Conservation (phyloP, 1,284 basidiomycete genomes). For the Microstroma glucosiphilum region DNA sequence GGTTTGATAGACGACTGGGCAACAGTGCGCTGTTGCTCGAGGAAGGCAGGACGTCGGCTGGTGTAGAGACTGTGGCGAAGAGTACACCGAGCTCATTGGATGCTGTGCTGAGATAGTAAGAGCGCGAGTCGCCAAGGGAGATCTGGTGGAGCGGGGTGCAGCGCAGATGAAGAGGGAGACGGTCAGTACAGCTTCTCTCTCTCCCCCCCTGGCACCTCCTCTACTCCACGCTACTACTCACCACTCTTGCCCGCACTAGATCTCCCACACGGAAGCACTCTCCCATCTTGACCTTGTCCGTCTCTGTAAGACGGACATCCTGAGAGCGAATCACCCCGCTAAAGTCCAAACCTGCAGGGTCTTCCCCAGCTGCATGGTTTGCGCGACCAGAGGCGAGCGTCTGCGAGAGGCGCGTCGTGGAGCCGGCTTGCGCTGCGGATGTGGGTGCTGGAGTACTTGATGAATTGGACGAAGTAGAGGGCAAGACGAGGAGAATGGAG, state of each 20-base stretch:
- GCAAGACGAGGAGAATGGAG: conserved; percentile 81
- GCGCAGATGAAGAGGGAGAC: not conserved
- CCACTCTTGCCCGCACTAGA: conserved; percentile 84
- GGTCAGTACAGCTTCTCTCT: not conserved
- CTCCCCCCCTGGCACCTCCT: not conserved
- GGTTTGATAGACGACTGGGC: not conserved
- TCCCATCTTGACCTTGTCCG: conserved; percentile 83
- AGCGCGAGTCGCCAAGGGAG: conserved; percentile 52
- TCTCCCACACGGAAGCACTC: conserved; percentile 95
- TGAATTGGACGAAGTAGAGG: conserved; percentile 48
- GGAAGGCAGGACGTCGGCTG: conserved; percentile 2
- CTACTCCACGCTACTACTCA: conserved; percentile 55
- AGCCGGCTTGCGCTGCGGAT: not conserved
- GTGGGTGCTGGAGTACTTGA: conserved; percentile 21
- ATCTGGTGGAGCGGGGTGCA: conserved; percentile 28
- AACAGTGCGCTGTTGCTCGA: not conserved
- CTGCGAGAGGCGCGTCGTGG: conserved; percentile 5
- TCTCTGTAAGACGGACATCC: conserved; percentile 73
- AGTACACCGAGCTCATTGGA: conserved; percentile 82
- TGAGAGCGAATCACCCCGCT: conserved; percentile 82
- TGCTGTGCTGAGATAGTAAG: conserved; percentile 88
- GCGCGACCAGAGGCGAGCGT: conserved; percentile 26
- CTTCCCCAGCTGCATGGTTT: conserved; percentile 47
- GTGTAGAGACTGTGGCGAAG: conserved; percentile 40
- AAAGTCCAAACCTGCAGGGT: conserved; percentile 58